These are phyloP conservation scores for Eurotiales sp. DNA, from an alignment of 2,329 filamentous ascomycete species.

Conservation along the genomic window DNA sequence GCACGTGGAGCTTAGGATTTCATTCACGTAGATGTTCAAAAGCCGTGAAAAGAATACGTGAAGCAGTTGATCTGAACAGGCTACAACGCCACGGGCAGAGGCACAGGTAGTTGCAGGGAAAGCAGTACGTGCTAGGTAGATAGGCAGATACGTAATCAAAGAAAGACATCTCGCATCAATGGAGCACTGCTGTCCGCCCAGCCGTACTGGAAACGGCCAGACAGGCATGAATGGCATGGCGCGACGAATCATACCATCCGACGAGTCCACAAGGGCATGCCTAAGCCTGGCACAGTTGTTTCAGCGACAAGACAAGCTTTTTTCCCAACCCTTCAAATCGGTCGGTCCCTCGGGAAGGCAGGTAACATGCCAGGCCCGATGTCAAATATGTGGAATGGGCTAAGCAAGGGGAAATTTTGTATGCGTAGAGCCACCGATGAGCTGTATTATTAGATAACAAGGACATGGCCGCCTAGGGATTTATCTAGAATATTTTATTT, in stretches of 20 bases:
- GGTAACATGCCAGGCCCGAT: slow-evolving; percentile 1
- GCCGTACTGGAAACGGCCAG: neutral
- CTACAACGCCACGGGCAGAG: no score
- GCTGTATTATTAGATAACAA: neutral
- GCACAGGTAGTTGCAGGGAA: no score
- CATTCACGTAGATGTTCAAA: neutral
- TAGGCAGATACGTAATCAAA: neutral
- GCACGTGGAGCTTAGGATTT: neutral
- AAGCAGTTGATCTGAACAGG: no score
- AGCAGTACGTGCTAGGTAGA: neutral
- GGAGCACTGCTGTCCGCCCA: neutral
- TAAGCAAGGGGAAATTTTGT: slow-evolving; percentile 14
- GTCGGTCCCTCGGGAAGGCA: neutral
- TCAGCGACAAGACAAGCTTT: slow-evolving; percentile 1
- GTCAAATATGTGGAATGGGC: slow-evolving; percentile 14
- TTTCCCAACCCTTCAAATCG: neutral
- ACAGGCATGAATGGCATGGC: no score
- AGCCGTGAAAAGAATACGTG: neutral
- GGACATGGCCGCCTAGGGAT: no score
- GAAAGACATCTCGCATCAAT: neutral
- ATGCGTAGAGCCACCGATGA: neutral
- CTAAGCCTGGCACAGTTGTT: slow-evolving; percentile 2
- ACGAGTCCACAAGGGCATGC: neutral
- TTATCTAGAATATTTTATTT: no score
- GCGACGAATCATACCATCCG: no score